phyloP scores from a whole-genome alignment of 176 grass and related monocot species.

The Canna indica region DNA sequence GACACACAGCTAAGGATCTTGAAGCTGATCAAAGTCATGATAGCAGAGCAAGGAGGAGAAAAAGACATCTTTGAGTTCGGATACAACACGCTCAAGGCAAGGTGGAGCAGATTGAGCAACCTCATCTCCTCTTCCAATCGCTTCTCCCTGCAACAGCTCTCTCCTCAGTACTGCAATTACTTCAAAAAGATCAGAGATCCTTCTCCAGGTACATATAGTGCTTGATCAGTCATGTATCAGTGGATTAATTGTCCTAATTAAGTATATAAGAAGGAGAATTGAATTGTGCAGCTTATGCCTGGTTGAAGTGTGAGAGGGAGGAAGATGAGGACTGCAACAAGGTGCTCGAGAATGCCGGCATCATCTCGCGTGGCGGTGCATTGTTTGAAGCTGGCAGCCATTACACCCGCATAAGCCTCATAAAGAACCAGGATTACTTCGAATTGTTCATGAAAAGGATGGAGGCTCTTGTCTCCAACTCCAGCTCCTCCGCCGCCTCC shows the following conservation, averaged over 20 bases:
- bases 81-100: neutral
- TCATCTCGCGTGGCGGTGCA: no score
- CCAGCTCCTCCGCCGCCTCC: no score
- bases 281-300: neutral
- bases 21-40: slow-evolving; percentile 15
- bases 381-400: no score
- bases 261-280: no score
- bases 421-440: no score
- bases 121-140: neutral
- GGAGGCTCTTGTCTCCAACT: no score
- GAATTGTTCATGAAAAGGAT: no score
- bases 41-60: neutral
- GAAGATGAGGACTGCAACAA: neutral
- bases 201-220: no score
- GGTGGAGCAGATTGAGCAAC: slow-evolving; percentile 4
- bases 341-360: neutral
- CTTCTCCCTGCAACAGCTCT: slow-evolving; percentile 6
- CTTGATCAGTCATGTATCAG: no score
- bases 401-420: no score
- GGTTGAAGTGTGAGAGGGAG: slow-evolving; percentile 7
- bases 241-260: no score
- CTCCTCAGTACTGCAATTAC: neutral
- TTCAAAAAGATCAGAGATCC: slow-evolving; percentile 5
- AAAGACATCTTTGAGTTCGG: slow-evolving; percentile 7
- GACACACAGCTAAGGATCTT: slow-evolving; percentile 15